A percentile compares a stretch with the other conserved stretches of the same genome.
phyloP scores from a whole-genome alignment of 2,329 filamentous ascomycete genomes.

The Didymella glomerata region DNA sequence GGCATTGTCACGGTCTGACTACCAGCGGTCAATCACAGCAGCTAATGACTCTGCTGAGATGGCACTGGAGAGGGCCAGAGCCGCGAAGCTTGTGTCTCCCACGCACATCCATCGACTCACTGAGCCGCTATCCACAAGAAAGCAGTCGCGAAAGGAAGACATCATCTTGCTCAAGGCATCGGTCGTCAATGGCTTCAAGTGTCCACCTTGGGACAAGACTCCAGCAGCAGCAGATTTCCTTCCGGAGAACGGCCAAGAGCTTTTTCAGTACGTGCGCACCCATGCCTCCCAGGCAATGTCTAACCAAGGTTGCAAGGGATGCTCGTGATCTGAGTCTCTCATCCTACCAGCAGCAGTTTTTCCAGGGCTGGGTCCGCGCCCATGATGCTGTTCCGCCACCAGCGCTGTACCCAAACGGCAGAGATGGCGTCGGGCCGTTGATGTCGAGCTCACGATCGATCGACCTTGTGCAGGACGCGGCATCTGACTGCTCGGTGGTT shows the following conservation, averaged over 20 bases:
- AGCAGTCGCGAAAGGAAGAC: constrained; percentile 74
- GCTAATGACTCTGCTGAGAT: background rate
- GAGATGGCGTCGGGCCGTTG: constrained; percentile 52
- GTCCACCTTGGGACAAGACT: constrained; percentile 79
- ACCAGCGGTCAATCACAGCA: background rate
- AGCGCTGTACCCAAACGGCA: constrained; percentile 45
- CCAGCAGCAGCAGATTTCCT: constrained; percentile 72
- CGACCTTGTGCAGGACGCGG: constrained; percentile 93
- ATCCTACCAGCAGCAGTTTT: constrained; percentile 74
- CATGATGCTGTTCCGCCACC: constrained; percentile 67
- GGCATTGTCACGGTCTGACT: background rate
- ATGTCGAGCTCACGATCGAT: constrained; percentile 68
- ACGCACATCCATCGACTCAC: constrained; percentile 49
- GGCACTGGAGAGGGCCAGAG: constrained; percentile 4
- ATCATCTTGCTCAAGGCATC: constrained; percentile 80
- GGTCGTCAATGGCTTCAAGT: constrained; percentile 80
- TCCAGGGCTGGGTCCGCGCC: constrained; percentile 84
- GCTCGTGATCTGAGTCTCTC: constrained; percentile 75
- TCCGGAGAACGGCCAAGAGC: constrained; percentile 56
- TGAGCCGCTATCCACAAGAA: constrained; percentile 64
- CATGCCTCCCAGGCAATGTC: background rate
- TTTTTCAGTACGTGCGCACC: constrained; percentile 64
- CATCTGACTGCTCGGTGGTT: constrained; percentile 96
- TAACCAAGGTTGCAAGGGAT: constrained; percentile 61
- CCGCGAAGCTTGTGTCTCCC: constrained; percentile 20